Percentiles rank a stretch among this genome's conserved stretches.
These are phyloP conservation scores for Claviceps purpurea DNA, from an alignment of 2,329 filamentous ascomycete species.

Conservation along the genomic window DNA sequence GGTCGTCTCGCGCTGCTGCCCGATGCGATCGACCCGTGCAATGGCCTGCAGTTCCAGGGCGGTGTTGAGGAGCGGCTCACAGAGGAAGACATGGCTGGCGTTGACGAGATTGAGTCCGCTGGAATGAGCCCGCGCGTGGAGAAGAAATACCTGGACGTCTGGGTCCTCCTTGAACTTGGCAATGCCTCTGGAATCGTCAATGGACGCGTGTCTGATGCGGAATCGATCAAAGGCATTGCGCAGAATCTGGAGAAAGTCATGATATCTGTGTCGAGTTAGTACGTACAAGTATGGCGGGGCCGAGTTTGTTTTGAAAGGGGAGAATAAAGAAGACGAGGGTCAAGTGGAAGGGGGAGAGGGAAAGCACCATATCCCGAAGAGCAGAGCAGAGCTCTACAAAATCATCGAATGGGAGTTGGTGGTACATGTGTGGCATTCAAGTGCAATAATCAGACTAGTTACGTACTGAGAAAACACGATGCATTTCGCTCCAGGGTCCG, in stretches of 20 bases:
- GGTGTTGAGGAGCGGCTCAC: slow-evolving; percentile 86
- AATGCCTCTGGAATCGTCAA: slow-evolving; percentile 57
- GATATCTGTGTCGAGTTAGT: slow-evolving; percentile 33
- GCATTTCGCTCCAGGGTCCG: slow-evolving; percentile 77
- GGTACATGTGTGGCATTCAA: no score
- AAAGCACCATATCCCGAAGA: not conserved
- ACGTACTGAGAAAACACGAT: slow-evolving; percentile 78
- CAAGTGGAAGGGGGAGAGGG: not conserved
- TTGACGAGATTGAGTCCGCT: slow-evolving; percentile 86
- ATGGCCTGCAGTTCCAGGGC: slow-evolving; percentile 91
- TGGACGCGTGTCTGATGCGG: slow-evolving; percentile 59
- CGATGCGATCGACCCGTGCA: slow-evolving; percentile 87
- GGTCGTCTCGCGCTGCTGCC: slow-evolving; percentile 74
- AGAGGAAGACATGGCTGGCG: slow-evolving; percentile 87
- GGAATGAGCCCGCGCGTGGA: slow-evolving; percentile 80
- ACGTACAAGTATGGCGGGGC: not conserved
- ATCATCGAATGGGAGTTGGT: no score
- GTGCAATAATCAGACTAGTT: not conserved
- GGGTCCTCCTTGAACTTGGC: slow-evolving; percentile 65
- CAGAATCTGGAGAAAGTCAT: slow-evolving; percentile 66
- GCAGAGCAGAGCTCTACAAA: no score
- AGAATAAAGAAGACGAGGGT: not conserved
- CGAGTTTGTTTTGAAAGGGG: no score
- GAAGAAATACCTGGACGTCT: slow-evolving; percentile 64
- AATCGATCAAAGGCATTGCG: slow-evolving; percentile 55